A percentile compares a stretch with the other conserved stretches of the same genome.
Conservation (phyloP, 331 rosid genomes). For the Spiraea crenata region DNA sequence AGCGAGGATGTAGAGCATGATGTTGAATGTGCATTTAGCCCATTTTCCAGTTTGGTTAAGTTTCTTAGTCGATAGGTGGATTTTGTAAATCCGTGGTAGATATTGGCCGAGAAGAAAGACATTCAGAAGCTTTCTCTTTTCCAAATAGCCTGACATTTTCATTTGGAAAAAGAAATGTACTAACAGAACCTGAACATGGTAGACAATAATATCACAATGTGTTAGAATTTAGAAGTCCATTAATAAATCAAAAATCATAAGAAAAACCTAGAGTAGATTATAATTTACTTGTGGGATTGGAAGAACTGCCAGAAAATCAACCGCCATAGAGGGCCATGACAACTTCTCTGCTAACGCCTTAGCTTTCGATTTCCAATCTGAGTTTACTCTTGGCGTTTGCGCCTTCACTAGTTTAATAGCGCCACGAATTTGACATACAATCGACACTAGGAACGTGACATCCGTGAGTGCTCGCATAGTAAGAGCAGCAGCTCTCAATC, state of each 20-base stretch:
- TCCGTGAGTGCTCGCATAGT: slow-evolving; percentile 2
- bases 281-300: slow-evolving; percentile 4
- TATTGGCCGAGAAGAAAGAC: slow-evolving; percentile 2
- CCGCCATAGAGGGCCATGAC: not conserved
- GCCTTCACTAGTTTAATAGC: not conserved
- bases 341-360: not conserved
- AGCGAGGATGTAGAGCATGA: slow-evolving; percentile 17
- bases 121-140: not conserved
- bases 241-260: not conserved
- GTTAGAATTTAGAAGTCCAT: not conserved
- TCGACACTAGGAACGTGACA: not conserved
- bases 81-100: not conserved
- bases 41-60: not conserved
- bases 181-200: not conserved
- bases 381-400: not conserved
- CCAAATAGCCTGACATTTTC: not conserved
- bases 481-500: not conserved
- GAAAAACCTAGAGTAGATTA: no score
- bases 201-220: not conserved
- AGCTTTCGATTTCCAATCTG: not conserved
- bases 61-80: not conserved
- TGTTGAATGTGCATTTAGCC: slow-evolving; percentile 10
- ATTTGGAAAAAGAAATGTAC: not conserved
- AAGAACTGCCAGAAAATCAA: not conserved
- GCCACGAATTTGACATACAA: fast-evolving